phyloP scores from a whole-genome alignment of 345 rosid genomes.

The Isatis tinctoria region DNA sequence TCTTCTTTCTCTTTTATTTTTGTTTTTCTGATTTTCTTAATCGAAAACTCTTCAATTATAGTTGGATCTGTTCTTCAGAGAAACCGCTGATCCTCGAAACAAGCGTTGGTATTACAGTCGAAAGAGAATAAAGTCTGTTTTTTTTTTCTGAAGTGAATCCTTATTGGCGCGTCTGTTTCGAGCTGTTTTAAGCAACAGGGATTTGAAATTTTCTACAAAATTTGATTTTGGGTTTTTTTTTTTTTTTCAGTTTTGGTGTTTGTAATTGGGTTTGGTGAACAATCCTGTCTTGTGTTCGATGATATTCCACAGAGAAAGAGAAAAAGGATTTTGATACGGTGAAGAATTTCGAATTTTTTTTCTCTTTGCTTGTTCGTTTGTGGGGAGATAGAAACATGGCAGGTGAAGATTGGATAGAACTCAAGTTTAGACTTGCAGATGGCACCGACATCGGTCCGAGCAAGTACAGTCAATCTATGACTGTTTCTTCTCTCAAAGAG shows the following conservation, averaged over 20 bases:
- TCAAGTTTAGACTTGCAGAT: constrained; percentile 63
- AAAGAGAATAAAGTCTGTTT: background rate
- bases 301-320: constrained; percentile 8
- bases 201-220: background rate
- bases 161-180: constrained; percentile 8
- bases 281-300: constrained; percentile 8
- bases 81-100: constrained; percentile 4
- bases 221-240: constrained; percentile 1
- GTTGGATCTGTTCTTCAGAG: constrained; percentile 15
- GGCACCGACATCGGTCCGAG: constrained; percentile 63
- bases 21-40: background rate
- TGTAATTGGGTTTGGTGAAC: constrained; percentile 14
- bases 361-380: background rate
- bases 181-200: background rate
- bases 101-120: background rate
- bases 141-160: background rate
- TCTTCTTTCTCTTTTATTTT: background rate
- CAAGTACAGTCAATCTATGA: constrained; percentile 49
- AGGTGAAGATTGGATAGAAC: constrained; percentile 48
- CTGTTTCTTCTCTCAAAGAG: constrained; percentile 64
- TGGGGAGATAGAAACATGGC: constrained; percentile 35
- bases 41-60: constrained; percentile 9
- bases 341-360: background rate
- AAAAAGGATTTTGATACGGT: background rate
- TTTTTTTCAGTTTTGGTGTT: background rate